phyloP scores from a whole-genome alignment of 2,329 filamentous ascomycete genomes.

The Cladosporium oxysporum region DNA sequence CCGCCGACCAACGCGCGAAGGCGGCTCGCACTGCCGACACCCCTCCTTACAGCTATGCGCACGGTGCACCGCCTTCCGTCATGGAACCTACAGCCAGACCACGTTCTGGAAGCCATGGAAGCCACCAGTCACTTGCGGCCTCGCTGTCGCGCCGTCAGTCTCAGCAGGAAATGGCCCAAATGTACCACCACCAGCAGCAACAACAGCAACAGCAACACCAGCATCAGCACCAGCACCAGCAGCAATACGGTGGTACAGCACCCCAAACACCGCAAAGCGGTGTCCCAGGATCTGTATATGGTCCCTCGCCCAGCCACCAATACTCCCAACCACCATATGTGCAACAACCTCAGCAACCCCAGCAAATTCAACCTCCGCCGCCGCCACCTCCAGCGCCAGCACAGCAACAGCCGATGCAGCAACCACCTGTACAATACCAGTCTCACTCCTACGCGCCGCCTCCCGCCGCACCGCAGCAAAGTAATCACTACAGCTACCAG shows the following conservation, averaged over 20 bases:
- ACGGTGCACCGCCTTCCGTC: slow-evolving; percentile 23
- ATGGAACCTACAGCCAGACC: slow-evolving; percentile 39
- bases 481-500: slow-evolving; percentile 45
- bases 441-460: slow-evolving; percentile 29
- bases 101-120: slow-evolving; percentile 42
- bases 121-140: slow-evolving; percentile 33
- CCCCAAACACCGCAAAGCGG: slow-evolving; percentile 42
- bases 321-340: slow-evolving; percentile 32
- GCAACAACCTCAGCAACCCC: slow-evolving; percentile 30
- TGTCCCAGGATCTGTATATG: slow-evolving; percentile 43
- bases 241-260: slow-evolving; percentile 39
- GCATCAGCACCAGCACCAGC: slow-evolving; percentile 23
- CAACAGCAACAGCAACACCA: slow-evolving; percentile 39
- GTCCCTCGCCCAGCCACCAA: slow-evolving; percentile 30
- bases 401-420: slow-evolving; percentile 41
- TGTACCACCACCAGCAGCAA: slow-evolving; percentile 35
- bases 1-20: slow-evolving; percentile 49
- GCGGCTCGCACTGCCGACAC: slow-evolving; percentile 35
- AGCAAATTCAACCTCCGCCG: slow-evolving; percentile 21
- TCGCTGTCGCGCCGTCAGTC: slow-evolving; percentile 44
- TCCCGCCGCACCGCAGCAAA: slow-evolving; percentile 33
- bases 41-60: slow-evolving; percentile 25
- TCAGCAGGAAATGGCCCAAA: slow-evolving; percentile 47
- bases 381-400: slow-evolving; percentile 32
- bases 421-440: slow-evolving; percentile 33